Evolutionary conservation across 2,329 filamentous ascomycete genomes (phyloP).

Genomic region (Penicillium italicum): DNA sequence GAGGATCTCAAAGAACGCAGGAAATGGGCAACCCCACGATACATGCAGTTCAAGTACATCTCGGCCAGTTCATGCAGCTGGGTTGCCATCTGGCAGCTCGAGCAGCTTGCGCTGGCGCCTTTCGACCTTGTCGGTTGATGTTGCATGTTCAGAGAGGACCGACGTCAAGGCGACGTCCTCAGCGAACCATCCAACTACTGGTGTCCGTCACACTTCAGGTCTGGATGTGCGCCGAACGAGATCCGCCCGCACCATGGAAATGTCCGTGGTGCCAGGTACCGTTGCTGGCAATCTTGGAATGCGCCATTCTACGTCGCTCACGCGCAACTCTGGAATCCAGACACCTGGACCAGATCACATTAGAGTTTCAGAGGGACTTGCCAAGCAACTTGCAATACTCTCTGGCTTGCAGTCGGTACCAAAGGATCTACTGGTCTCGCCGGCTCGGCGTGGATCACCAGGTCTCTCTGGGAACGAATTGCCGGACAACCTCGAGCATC

Average conservation of each 20-base stretch:
- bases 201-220: background rate
- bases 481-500: background rate
- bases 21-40: background rate
- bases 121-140: background rate
- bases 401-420: background rate
- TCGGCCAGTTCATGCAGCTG: background rate
- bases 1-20: background rate
- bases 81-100: background rate
- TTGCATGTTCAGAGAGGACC: background rate
- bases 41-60: background rate
- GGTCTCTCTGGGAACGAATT: background rate
- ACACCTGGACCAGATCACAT: background rate
- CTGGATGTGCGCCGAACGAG: background rate
- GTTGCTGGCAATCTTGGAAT: background rate
- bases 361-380: background rate
- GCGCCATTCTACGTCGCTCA: background rate
- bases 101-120: conserved; percentile 7
- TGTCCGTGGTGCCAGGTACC: background rate
- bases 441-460: background rate
- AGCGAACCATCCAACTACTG: background rate
- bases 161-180: background rate
- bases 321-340: background rate
- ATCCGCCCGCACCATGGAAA: background rate
- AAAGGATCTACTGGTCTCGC: background rate
- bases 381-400: background rate